Conservation (phyloP, 495 filamentous ascomycete genomes). For the Xylaria castorea region DNA sequence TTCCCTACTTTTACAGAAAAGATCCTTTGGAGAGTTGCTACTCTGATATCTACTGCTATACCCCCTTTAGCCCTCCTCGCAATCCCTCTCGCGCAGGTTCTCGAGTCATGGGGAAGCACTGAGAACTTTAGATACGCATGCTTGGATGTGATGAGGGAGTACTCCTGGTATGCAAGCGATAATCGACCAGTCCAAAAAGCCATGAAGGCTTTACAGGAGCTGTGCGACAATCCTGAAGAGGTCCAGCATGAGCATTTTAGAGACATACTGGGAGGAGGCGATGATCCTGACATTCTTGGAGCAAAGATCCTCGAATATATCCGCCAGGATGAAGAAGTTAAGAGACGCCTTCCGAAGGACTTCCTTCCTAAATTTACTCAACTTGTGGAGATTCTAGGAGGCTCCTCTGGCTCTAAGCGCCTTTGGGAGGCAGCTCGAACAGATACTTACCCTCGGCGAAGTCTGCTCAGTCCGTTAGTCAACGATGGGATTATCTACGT, state of each 20-base stretch:
- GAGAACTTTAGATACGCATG: background rate
- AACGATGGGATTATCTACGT: conserved; percentile 12
- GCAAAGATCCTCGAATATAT: conserved; percentile 1
- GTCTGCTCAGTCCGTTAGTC: background rate
- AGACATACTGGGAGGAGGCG: background rate
- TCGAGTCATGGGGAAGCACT: background rate
- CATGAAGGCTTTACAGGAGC: background rate
- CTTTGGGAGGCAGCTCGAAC: conserved; percentile 14
- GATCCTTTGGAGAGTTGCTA: conserved; percentile 42
- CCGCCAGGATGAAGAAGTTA: background rate
- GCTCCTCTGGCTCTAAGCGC: background rate
- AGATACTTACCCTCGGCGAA: conserved; percentile 13
- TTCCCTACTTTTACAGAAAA: conserved; percentile 47
- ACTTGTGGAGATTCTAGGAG: background rate
- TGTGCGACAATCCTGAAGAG: background rate
- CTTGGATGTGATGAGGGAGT: conserved; percentile 21
- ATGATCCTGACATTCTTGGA: background rate
- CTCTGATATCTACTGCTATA: conserved; percentile 16
- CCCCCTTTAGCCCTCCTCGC: conserved; percentile 1
- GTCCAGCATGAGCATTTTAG: background rate
- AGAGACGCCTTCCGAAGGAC: background rate
- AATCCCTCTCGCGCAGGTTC: conserved; percentile 4
- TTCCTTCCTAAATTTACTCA: background rate
- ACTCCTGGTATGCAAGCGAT: conserved; percentile 2
- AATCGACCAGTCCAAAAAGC: background rate